Conservation (phyloP, 78 protist genomes). For the Anaeramoeba flamelloides region DNA sequence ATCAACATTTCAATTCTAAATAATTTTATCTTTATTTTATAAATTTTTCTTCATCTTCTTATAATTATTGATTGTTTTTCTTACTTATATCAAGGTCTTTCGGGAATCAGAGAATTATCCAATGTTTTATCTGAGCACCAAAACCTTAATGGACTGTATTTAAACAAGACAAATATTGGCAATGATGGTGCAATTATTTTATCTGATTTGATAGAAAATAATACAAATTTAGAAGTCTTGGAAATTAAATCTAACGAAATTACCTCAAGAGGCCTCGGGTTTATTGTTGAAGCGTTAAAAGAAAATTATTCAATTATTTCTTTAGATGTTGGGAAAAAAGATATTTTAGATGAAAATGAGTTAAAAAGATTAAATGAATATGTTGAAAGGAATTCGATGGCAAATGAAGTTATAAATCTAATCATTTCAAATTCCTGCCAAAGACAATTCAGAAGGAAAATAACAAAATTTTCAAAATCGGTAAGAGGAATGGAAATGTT, state of each 20-base stretch:
- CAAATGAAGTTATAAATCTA: background rate
- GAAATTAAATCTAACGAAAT: background rate
- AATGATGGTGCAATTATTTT: background rate
- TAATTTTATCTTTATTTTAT: too few relatives aligned
- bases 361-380: background rate
- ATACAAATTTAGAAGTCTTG: background rate
- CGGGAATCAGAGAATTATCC: too few relatives aligned
- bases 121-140: background rate
- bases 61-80: too few relatives aligned
- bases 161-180: background rate
- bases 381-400: background rate
- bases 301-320: background rate
- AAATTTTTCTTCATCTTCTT: too few relatives aligned
- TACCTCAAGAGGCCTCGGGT: background rate
- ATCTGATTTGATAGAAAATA: background rate
- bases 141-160: background rate
- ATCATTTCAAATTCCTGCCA: background rate
- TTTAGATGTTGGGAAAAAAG: background rate
- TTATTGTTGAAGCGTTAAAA: background rate
- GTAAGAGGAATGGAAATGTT: background rate
- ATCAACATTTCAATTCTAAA: too few relatives aligned
- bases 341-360: background rate
- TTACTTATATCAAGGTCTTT: too few relatives aligned
- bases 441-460: background rate
- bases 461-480: background rate